Conservation (phyloP, 768 basidiomycete species). For the Hysterangium stoloniferum region DNA sequence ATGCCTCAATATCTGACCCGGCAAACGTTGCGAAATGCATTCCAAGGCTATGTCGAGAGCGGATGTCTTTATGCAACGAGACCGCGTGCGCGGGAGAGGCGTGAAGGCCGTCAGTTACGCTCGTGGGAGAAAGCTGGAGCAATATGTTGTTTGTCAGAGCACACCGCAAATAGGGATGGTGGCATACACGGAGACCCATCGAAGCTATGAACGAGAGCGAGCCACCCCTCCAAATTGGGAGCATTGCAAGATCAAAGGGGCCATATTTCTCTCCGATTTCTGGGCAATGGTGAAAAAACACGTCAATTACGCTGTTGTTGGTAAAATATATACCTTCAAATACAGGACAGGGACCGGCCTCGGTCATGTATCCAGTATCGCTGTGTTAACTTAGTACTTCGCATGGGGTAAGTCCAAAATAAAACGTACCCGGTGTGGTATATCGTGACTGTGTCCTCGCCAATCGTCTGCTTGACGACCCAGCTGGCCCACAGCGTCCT, state of each 20-base stretch:
- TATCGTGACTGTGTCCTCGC: conserved; percentile 16
- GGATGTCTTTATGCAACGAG: conserved; percentile 30
- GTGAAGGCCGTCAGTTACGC: conserved; percentile 27
- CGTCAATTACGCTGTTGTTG: background rate
- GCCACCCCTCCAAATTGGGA: conserved; percentile 40
- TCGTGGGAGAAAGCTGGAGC: conserved; percentile 21
- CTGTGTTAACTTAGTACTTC: conserved; percentile 17
- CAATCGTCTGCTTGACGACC: conserved; percentile 26
- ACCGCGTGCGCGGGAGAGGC: conserved; percentile 36
- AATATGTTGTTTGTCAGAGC: background rate
- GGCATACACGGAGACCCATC: conserved; percentile 30
- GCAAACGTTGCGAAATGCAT: conserved; percentile 41
- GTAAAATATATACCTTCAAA: conserved; percentile 23
- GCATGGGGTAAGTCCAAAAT: background rate
- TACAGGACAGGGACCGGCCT: conserved; percentile 27
- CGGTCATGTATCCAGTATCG: conserved; percentile 33
- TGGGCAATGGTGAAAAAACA: conserved; percentile 10
- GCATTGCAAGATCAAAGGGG: conserved; percentile 34
- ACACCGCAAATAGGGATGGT: background rate
- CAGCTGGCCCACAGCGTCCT: conserved; percentile 35
- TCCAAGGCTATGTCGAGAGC: conserved; percentile 28
- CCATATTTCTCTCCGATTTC: conserved; percentile 33
- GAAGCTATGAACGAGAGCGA: conserved; percentile 30
- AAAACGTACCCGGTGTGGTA: conserved; percentile 25
- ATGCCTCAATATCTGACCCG: conserved; percentile 33